Conservation (phyloP, 495 filamentous ascomycete species). For the Talaromyces proteolyticus region DNA sequence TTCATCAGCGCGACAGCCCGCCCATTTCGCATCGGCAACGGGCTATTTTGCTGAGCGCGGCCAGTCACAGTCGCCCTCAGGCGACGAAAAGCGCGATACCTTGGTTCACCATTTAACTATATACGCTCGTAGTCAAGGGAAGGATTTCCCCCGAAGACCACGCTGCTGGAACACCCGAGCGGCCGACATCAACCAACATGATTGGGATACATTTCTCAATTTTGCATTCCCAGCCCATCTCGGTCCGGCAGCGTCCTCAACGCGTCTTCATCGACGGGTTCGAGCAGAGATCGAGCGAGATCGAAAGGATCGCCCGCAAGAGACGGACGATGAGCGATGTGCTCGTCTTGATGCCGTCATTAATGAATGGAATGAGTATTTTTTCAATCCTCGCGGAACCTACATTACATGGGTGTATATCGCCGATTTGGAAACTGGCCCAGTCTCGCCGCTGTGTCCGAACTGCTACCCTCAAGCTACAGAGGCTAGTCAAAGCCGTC, state of each 20-base stretch:
- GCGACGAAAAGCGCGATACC: constrained; percentile 17
- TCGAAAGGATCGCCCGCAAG: constrained; percentile 35
- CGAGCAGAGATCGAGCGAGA: constrained; percentile 36
- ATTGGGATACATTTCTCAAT: constrained; percentile 48
- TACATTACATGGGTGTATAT: constrained; percentile 33
- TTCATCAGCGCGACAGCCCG: constrained; percentile 12
- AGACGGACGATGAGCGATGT: constrained; percentile 36
- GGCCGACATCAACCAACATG: constrained; percentile 36
- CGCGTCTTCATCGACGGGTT: constrained; percentile 32
- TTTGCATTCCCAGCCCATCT: constrained; percentile 39
- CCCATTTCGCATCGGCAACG: constrained; percentile 35
- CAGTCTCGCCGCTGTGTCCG: constrained; percentile 35
- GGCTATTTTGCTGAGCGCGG: constrained; percentile 41
- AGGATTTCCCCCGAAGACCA: constrained; percentile 40
- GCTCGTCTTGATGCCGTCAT: constrained; percentile 36
- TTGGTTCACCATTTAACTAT: constrained; percentile 39
- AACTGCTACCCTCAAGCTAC: constrained; percentile 40
- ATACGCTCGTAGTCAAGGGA: constrained; percentile 35
- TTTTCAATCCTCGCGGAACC: constrained; percentile 38
- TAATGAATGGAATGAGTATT: constrained; percentile 47
- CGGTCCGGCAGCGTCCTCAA: constrained; percentile 31
- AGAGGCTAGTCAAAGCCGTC: constrained; percentile 18
- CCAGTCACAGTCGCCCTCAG: constrained; percentile 4
- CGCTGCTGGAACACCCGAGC: constrained; percentile 33
- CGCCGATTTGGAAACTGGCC: constrained; percentile 29